Base-by-base conservation (phyloP, 805 yeast genomes). In the Ogataea methanolica region DNA sequence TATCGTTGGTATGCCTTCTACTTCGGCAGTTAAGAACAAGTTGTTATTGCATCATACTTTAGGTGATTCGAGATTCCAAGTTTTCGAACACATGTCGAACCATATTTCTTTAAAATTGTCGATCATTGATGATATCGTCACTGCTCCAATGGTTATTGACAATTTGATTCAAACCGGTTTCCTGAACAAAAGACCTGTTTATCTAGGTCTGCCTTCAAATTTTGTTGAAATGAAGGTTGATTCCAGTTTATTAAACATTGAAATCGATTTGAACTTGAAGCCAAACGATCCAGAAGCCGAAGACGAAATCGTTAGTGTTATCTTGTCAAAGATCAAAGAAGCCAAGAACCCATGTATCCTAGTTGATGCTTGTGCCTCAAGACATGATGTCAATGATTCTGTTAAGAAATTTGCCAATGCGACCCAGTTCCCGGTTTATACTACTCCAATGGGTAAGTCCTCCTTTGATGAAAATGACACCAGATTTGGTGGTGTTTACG, bases 381-480 rank as follows among this genome's bases (percentile, higher is more conserved):
- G 96, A 71, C 95, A 88, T 70, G 72, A 74, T 55, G 85, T 83
- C 54, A 75, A 74, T 61, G 67, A 67, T n/a, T 88, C 83, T 67
- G 83, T 86, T 50, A 72, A 69, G 52, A 68, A 74, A 57, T 75
- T 88, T 63, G 83, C 84, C 43, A 77, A 78, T 47, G 65, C 71
- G 49, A 85, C 95, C 43, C 80, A 84, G 65, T 87, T 82, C 81
- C 92, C 94, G 41, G 83, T 85, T 42, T 88, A 80, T 68, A 84
- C 84, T 47, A 88, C 96, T 45, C 96, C 96, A 59, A 86, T 88
- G 94, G 96, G 96, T 69, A 88, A 88, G 69, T 85, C 89, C 50
- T 74, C 80, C 23, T 79, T 87, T 57, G 82, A 85, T 67, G 96
- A 88, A 70, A 74, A 74, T 51, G 76, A 81, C 65, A 78, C 81